A percentile compares a stretch with the other conserved stretches of the same genome.
Evolutionary conservation across 441 rosid species (phyloP).

Genomic region (Pelargonium myrrhifolium): DNA sequence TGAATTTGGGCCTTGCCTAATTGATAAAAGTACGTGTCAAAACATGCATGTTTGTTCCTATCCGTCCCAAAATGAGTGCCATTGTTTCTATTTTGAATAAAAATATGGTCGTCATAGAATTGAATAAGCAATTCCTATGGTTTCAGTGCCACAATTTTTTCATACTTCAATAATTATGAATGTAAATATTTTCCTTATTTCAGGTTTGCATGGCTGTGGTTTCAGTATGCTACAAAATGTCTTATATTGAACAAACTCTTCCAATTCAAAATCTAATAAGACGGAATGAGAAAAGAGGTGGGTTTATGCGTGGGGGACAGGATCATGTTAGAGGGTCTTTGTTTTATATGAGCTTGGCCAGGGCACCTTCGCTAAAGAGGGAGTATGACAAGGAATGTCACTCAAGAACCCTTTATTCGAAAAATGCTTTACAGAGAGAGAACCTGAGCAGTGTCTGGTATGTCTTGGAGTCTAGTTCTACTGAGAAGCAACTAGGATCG

Average conservation of each 20-base stretch:
- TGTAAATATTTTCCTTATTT: background rate
- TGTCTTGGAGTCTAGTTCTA: constrained; percentile 26
- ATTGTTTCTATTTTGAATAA: no score
- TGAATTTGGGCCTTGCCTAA: no score
- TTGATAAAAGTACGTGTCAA: no score
- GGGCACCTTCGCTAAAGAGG: constrained; percentile 11
- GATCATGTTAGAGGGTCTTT: constrained; percentile 19
- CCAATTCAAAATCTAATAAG: constrained; percentile 17
- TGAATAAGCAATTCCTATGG: background rate
- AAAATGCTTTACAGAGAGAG: constrained; percentile 21
- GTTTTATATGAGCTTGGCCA: constrained; percentile 18
- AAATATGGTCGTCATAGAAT: background rate
- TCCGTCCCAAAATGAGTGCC: no score
- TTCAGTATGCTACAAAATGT: constrained; percentile 39
- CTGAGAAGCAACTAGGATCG: constrained; percentile 34
- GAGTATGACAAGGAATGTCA: constrained; percentile 17
- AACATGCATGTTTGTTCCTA: no score
- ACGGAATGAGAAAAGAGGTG: constrained; percentile 15
- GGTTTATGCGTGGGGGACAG: constrained; percentile 5
- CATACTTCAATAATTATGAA: background rate
- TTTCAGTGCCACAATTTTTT: background rate
- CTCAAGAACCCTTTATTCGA: constrained; percentile 10
- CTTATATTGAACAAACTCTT: constrained; percentile 28
- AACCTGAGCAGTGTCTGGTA: constrained; percentile 17
- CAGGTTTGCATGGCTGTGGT: constrained; percentile 48